A percentile compares a stretch with the other conserved stretches of the same genome.
These are phyloP conservation scores for Fistulifera pelliculosa DNA, from an alignment of 108 stramenopile genomes.

Conservation along the genomic window DNA sequence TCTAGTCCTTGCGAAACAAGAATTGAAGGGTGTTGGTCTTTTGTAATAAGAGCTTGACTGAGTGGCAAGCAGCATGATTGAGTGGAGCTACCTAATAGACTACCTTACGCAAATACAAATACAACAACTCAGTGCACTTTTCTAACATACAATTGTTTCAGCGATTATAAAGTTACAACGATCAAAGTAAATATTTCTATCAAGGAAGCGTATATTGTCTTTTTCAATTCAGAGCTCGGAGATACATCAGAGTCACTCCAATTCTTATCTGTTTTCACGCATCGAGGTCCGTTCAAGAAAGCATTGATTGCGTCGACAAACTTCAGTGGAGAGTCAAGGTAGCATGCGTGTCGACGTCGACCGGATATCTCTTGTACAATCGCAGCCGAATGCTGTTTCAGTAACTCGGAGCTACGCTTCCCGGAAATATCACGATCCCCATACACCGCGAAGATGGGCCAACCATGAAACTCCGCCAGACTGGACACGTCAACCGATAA, in stretches of 20 bases:
- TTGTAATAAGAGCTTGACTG: no score
- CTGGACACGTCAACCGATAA: constrained; percentile 7
- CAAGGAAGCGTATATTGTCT: no score
- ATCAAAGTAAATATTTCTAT: no score
- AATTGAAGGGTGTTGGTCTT: constrained; percentile 19
- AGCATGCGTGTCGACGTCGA: constrained; percentile 58
- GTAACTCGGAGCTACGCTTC: constrained; percentile 24
- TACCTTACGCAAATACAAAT: no score
- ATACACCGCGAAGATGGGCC: constrained; percentile 51
- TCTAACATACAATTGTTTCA: no score
- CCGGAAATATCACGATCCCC: constrained; percentile 49
- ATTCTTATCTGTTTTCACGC: no score
- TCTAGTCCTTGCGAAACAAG: constrained; percentile 44
- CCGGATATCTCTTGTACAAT: constrained; percentile 51
- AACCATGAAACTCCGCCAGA: not conserved
- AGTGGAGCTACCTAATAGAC: no score
- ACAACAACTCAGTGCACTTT: no score
- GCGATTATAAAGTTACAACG: no score
- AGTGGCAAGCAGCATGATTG: no score
- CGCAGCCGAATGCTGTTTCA: constrained; percentile 28
- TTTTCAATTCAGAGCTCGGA: no score
- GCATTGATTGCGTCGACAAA: constrained; percentile 32
- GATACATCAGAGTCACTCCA: no score
- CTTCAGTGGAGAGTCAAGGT: constrained; percentile 58
- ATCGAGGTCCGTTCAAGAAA: not conserved